phyloP scores from a whole-genome alignment of 2,329 filamentous ascomycete genomes.

The Nectriaceae sp. region DNA sequence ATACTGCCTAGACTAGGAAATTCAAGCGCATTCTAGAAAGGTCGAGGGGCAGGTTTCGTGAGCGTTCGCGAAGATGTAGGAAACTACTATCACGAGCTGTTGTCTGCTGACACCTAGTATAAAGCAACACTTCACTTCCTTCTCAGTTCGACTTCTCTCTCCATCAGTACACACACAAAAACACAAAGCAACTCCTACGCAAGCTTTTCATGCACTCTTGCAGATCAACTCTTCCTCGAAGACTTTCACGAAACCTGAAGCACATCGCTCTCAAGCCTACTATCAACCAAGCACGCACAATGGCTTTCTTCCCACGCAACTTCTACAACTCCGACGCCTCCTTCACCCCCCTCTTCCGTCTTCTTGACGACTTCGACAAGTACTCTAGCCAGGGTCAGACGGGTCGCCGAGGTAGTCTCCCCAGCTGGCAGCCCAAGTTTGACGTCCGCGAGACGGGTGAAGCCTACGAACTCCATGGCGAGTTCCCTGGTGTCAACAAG shows the following conservation, averaged over 20 bases:
- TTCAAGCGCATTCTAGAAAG: conserved; percentile 28
- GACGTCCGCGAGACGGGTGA: conserved; percentile 72
- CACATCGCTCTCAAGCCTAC: conserved; percentile 23
- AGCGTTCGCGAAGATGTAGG: conserved; percentile 19
- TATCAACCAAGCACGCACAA: conserved; percentile 41
- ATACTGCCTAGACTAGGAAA: conserved; percentile 7
- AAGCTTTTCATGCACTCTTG: conserved; percentile 23
- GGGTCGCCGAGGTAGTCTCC: conserved; percentile 34
- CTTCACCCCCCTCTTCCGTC: conserved; percentile 63
- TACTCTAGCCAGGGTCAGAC: conserved; percentile 46
- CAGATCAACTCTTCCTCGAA: conserved; percentile 24
- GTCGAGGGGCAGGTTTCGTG: conserved; percentile 15
- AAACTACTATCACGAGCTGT: conserved; percentile 14
- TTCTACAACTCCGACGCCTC: conserved; percentile 51
- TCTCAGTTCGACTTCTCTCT: conserved; percentile 13
- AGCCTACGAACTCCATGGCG: conserved; percentile 76
- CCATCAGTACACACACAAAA: conserved; percentile 32
- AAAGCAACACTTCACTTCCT: conserved; percentile 27
- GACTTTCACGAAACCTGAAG: conserved; percentile 30
- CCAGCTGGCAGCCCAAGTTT: conserved; percentile 74
- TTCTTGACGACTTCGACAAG: conserved; percentile 64
- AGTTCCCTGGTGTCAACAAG: conserved; percentile 75
- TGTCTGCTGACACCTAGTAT: conserved; percentile 25
- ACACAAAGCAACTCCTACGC: conserved; percentile 12
- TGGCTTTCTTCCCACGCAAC: conserved; percentile 61